Evolutionary conservation across 2,329 filamentous ascomycete genomes (phyloP).

Genomic region (Aspergillus sergii): DNA sequence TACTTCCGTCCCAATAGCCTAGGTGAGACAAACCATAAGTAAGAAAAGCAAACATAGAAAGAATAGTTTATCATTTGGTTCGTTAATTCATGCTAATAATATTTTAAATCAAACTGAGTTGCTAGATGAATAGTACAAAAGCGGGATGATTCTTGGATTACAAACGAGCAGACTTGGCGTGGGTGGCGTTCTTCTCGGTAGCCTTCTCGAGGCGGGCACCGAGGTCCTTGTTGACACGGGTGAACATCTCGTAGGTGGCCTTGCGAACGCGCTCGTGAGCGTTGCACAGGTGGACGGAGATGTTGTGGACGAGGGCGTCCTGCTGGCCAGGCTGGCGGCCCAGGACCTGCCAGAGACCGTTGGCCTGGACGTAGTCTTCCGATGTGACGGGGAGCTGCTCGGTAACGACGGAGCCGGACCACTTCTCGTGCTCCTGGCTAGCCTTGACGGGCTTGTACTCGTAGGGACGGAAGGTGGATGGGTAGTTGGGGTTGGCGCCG

Average conservation of each 20-base stretch:
- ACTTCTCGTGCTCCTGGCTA: constrained; percentile 49
- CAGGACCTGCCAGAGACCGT: constrained; percentile 47
- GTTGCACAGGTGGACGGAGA: constrained; percentile 58
- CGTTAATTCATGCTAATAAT: constrained; percentile 5
- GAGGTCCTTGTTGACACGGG: constrained; percentile 56
- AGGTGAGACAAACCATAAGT: background rate
- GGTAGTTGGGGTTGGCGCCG: constrained; percentile 60
- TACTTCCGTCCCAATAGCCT: background rate
- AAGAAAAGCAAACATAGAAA: background rate
- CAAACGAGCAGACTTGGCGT: constrained; percentile 28
- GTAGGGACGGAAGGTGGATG: constrained; percentile 42
- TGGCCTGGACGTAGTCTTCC: constrained; percentile 49
- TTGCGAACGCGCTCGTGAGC: constrained; percentile 59
- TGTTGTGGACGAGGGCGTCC: constrained; percentile 62
- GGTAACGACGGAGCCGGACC: constrained; percentile 42
- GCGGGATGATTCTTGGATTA: constrained; percentile 21
- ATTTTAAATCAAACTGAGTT: constrained; percentile 1
- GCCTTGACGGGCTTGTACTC: constrained; percentile 43
- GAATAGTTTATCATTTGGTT: background rate
- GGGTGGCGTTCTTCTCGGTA: constrained; percentile 49
- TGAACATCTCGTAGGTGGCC: constrained; percentile 65
- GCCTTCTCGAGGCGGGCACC: constrained; percentile 56
- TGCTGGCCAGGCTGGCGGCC: constrained; percentile 57
- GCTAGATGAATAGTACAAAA: background rate
- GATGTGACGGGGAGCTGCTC: constrained; percentile 47